Conservation (phyloP, 164 flowering plant genomes). For the Magnolia sinica region DNA sequence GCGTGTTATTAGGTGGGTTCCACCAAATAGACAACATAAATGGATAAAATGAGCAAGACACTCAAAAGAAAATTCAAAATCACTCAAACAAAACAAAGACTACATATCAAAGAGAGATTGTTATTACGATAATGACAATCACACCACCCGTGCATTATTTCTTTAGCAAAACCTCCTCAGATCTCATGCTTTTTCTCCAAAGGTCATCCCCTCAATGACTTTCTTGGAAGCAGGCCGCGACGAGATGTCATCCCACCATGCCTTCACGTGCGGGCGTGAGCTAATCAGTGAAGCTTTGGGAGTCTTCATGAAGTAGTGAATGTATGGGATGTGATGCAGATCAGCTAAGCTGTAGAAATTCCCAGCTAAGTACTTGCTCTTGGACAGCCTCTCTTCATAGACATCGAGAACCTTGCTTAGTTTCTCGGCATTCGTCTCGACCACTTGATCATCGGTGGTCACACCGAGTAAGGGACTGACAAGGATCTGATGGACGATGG, state of each 20-base stretch:
- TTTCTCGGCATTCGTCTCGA: conserved; percentile 1
- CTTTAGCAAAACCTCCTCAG: no score
- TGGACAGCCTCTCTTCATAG: conserved; percentile 16
- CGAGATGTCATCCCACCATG: conserved; percentile 62
- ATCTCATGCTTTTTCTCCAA: neutral
- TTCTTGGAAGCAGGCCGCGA: conserved; percentile 42
- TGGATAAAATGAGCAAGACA: no score
- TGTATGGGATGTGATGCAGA: conserved; percentile 45
- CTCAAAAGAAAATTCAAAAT: no score
- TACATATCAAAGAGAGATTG: no score
- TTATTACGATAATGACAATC: no score
- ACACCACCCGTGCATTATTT: no score
- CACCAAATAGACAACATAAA: no score
- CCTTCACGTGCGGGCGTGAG: conserved; percentile 53
- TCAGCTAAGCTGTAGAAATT: conserved; percentile 56
- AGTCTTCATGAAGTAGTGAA: conserved; percentile 48
- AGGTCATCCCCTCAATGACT: conserved; percentile 21
- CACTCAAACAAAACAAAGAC: no score
- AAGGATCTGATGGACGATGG: neutral
- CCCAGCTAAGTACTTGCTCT: conserved; percentile 27
- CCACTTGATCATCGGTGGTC: conserved; percentile 3
- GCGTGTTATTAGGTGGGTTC: no score
- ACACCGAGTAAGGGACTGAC: conserved; percentile 4
- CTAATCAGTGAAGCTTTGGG: conserved; percentile 33
- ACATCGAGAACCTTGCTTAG: conserved; percentile 14